Base-by-base conservation (phyloP, 2,329 filamentous ascomycete species). In the Aspergillus udagawae region DNA sequence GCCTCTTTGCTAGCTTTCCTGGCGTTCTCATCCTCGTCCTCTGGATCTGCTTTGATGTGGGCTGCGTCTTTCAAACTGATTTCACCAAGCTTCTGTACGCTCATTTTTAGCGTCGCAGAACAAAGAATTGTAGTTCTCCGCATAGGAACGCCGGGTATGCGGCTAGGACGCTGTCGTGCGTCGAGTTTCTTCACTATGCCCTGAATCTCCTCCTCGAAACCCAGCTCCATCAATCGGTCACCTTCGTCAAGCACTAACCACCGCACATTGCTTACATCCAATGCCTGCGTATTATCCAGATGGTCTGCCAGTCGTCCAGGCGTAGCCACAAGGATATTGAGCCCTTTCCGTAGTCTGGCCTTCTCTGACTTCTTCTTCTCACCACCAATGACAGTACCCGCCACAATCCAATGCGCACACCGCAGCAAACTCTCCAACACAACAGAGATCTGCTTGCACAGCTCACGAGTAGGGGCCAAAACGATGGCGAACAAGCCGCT, bases 51-150 rank as follows among this genome's bases (percentile, higher is more conserved):
- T 53, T 91, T 88, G 65, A 99, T 88, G 70, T 96, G 91, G 1
- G 91, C 84, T 0, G 94, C 92, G 67, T 97, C 91, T 66, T 95
- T 92, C 72, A 99, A 80, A 79, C 92, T 96, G 76, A 97, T 96
- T 70, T 97, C 92, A 45, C 93, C 92, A 5, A 99, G 79, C 65
- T 89, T 89, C 72, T 97, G 92, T 1, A 97, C 94, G 66, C 93
- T 94, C 86, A 96, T 92, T 78, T 97, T 97, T 87, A 99, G 90
- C 0, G 94, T 99, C 3, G 94, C 94, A 3, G 94, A 99, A 73
- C 94, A 99, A 2, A 99, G 83, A 3, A 99, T 83, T 0, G 94
- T 97, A 55, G 92, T 85, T 62, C 92, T 84, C 53, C 85, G 85
- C 0, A 91, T 88, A 7, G 96, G 80, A 3, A 88, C 79, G 20